phyloP scores from a whole-genome alignment of 1,284 basidiomycete species.

The Apiotrichum siamense region DNA sequence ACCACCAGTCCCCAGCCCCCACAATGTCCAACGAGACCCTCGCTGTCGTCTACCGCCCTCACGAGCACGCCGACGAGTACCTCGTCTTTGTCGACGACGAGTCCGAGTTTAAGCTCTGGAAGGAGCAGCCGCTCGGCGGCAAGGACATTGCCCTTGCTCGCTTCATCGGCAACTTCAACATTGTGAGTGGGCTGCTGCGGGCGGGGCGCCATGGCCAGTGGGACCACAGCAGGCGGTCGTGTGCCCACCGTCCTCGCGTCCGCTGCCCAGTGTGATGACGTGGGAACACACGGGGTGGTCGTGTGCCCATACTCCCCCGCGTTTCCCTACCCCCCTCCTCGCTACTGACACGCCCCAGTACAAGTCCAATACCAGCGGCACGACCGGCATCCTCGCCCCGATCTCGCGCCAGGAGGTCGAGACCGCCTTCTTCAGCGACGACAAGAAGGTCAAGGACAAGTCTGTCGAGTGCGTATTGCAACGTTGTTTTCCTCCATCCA shows the following conservation, averaged over 20 bases:
- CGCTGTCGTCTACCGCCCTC: constrained; percentile 34
- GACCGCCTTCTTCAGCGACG: constrained; percentile 39
- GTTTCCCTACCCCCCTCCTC: background rate
- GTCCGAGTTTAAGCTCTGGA: constrained; percentile 37
- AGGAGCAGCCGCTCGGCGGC: constrained; percentile 28
- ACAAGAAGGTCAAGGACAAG: constrained; percentile 44
- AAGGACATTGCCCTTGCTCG: constrained; percentile 41
- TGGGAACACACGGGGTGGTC: background rate
- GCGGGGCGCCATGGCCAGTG: too few species aligned
- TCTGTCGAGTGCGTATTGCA: constrained; percentile 36
- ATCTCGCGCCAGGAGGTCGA: constrained; percentile 43
- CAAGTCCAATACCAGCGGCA: constrained; percentile 37
- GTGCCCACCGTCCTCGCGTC: too few species aligned
- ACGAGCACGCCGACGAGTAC: constrained; percentile 42
- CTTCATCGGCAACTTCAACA: constrained; percentile 40
- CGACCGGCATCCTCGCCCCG: constrained; percentile 37
- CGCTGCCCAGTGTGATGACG: too few species aligned
- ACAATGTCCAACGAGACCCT: constrained; percentile 14
- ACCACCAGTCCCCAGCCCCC: constrained; percentile 1
- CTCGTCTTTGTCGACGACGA: constrained; percentile 42
- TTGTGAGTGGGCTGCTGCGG: constrained; percentile 37
- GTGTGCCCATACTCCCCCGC: background rate
- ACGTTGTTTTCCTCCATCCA: background rate
- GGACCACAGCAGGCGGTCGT: too few species aligned
- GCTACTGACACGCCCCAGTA: constrained; percentile 21